Evolutionary conservation across 2,329 filamentous ascomycete species (phyloP), one percentile per base, ranked within the genome.

Genomic region (Cytospora leucostoma): DNA sequence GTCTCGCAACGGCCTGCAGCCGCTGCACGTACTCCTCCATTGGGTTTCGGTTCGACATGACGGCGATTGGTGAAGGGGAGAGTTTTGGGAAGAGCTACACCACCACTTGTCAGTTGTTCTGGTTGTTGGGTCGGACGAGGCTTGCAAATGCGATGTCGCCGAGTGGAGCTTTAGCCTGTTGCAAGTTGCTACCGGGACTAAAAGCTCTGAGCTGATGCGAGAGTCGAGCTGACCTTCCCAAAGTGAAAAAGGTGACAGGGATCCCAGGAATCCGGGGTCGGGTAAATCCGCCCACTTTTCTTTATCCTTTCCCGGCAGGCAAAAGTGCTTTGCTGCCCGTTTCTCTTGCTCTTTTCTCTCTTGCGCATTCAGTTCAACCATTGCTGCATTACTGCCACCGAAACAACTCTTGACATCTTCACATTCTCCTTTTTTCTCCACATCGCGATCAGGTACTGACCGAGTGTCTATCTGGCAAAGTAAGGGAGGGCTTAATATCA

Each of bases 21-120:
- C 78, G 79, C 65, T 77, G 78, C 73, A 82, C 76, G 65, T 82
- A 81, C 70, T 84, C 80, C 70, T 84, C 79, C 71, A 79, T 76
- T 32, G 77, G 77, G 65, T 73, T 77, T 53, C 71, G 71, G 68
- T 72, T 71, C 54, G 73, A 71, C 74, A 76, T 76, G 38, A 67
- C 74, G 70, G 53, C 54, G 60, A 62, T 4, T 17, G 33, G 44
- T 19, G 44, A 47, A 47, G 44, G 27, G 19, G 33, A 27, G 27
- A 4, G 27, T 2, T 27, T 6, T 19, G 56, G 51, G 33, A 49
- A 4, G 44, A 53, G 7, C 44, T 47, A 51, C 56, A 51, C 56
- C 52, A 35, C 54, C 53, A 49, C 38, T 47, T 40, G 21, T 21
- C 4, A 27, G 10, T 35, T 17, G 27, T 10, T 51, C 35, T 19